These are phyloP conservation scores for Tylopilus vinaceipallidus DNA, from an alignment of 768 basidiomycete species.

Conservation along the genomic window DNA sequence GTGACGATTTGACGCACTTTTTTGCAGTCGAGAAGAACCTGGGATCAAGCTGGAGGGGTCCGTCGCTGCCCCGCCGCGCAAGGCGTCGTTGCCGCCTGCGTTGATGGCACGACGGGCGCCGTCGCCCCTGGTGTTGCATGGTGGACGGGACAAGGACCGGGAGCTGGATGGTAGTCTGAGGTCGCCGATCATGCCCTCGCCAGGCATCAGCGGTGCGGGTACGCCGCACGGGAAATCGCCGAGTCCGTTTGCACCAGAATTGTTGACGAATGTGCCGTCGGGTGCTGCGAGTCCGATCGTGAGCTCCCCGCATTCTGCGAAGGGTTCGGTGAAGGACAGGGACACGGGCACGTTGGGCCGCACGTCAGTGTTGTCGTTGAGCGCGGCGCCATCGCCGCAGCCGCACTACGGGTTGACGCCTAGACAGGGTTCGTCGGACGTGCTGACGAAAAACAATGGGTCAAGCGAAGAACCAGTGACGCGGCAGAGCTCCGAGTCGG, in stretches of 20 bases:
- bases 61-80: constrained; percentile 1
- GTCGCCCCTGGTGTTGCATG: constrained; percentile 19
- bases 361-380: constrained; percentile 15
- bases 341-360: too few species aligned
- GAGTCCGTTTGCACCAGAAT: constrained; percentile 36
- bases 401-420: constrained; percentile 14
- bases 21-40: constrained; percentile 25
- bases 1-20: background rate
- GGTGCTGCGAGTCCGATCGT: constrained; percentile 6
- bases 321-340: constrained; percentile 18
- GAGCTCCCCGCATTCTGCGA: constrained; percentile 10
- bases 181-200: too few species aligned
- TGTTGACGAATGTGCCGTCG: background rate
- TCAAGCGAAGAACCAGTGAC: constrained; percentile 19
- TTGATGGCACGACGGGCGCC: constrained; percentile 19
- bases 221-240: constrained; percentile 26
- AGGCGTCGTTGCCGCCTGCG: constrained; percentile 17
- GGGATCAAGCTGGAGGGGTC: constrained; percentile 2
- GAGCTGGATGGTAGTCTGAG: background rate
- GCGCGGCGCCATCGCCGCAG: constrained; percentile 10
- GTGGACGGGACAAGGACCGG: constrained; percentile 2
- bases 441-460: constrained; percentile 4
- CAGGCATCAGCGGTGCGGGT: constrained; percentile 1
- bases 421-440: constrained; percentile 20
- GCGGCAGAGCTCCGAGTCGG: constrained; percentile 26